phyloP scores from a whole-genome alignment of 306 rosid genomes.

The Corylus heterophylla region DNA sequence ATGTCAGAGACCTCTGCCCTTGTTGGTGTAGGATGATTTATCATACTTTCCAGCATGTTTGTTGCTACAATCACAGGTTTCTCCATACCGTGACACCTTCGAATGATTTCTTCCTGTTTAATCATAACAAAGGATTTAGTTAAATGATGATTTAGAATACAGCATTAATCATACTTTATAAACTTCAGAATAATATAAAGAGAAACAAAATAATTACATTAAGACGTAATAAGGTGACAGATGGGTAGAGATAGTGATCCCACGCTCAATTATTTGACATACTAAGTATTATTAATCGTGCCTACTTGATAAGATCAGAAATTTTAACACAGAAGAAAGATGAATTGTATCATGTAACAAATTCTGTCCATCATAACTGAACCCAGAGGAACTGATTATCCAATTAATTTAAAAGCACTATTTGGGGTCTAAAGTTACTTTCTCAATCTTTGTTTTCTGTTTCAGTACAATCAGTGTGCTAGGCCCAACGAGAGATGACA shows the following conservation, averaged over 20 bases:
- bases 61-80: constrained; percentile 98
- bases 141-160: constrained; percentile 15
- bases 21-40: constrained; percentile 90
- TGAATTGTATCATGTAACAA: neutral
- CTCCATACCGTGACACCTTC: constrained; percentile 76
- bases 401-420: neutral
- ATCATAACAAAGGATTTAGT: constrained; percentile 26
- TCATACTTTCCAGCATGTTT: constrained; percentile 99
- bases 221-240: constrained; percentile 1
- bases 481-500: neutral
- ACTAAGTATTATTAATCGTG: neutral
- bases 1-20: constrained; percentile 98
- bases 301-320: neutral
- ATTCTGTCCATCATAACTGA: neutral
- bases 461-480: neutral
- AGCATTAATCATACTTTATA: constrained; percentile 20
- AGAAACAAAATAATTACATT: constrained; percentile 11
- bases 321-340: constrained; percentile 1
- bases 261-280: neutral
- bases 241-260: constrained; percentile 10
- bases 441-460: neutral
- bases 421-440: neutral
- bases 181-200: constrained; percentile 1
- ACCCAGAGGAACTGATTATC: neutral
- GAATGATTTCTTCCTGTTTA: constrained; percentile 80